Percentiles rank a stretch among this genome's conserved stretches.
These are phyloP conservation scores for Leishmania major DNA, from an alignment of 208 protist species.

Conservation along the genomic window DNA sequence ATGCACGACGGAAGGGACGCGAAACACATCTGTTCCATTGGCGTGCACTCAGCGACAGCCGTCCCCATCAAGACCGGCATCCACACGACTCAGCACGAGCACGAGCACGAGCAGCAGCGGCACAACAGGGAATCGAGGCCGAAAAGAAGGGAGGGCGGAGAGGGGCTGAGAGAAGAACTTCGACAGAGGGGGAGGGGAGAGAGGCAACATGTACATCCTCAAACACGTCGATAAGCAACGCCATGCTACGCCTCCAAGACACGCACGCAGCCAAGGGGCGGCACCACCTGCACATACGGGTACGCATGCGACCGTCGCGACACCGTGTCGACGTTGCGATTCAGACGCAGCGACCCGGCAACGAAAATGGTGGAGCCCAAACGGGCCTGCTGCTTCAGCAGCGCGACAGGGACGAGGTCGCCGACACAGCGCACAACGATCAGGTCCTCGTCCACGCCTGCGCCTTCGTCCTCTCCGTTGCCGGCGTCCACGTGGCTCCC, in stretches of 20 bases:
- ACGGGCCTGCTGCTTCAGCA: conserved; percentile 54
- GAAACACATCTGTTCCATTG: too few species aligned
- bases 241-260: conserved; percentile 33
- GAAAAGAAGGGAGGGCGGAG: background rate
- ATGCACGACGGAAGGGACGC: background rate
- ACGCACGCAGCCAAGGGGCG: conserved; percentile 65
- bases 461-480: background rate
- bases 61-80: background rate
- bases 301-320: conserved; percentile 78
- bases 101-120: background rate
- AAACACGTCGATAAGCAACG: background rate
- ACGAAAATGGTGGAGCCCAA: conserved; percentile 59
- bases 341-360: conserved; percentile 69
- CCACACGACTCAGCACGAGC: background rate
- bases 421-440: conserved; percentile 79
- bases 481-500: background rate
- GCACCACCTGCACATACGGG: conserved; percentile 78
- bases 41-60: background rate
- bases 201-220: background rate
- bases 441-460: conserved; percentile 53
- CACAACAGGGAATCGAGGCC: background rate
- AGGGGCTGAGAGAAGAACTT: background rate
- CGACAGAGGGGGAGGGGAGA: background rate
- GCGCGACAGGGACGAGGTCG: conserved; percentile 41
- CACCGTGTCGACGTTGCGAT: conserved; percentile 64